Evolutionary conservation across 805 yeast genomes (phyloP), one percentile per base, ranked within the genome.

Genomic region (Metschnikowia chrysomelidarum): DNA sequence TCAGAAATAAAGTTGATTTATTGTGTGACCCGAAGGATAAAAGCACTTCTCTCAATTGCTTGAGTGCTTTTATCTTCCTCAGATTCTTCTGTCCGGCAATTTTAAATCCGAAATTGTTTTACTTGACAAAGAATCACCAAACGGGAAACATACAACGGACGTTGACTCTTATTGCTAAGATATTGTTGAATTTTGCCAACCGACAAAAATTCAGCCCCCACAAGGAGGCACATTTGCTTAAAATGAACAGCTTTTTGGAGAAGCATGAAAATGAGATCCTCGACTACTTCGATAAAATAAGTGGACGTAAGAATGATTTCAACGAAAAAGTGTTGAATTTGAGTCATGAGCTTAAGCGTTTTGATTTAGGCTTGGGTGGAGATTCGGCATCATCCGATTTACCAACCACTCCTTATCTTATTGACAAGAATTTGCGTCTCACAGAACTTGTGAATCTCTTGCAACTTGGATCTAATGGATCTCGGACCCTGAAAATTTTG

Each of bases 21-120:
- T 75, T 76, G 8, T 70, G 77, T 41, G 78, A 74, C 43, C 77
- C 80, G 1, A 68, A 62, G 10, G 82, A 80, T 49, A 64, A 66
- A 39, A 51, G 56, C 2, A 67, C 73, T 1, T 73, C 87, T 0
- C 64, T 82, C 40, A 82, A 88, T 51, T 84, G 95, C 32, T 62
- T 89, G 20, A 75, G 93, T 14, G 88, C 96, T 1, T 85, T 93
- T 50, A 63, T 91, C 9, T 93, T 91, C 55, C 62, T 91, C 41
- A 47, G 73, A 38, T 67, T 67, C 57, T 75, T 88, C 45, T 88
- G 96, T 50, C 98, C 98, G 0, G 95, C 96, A 0, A 75, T 91
- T 19, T 62, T 93, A 53, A 89, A 87, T 51, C 98, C 98, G 0
- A 87, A 87, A 50, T 59, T 89, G 31, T 88, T 87, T 56, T 79